Evolutionary conservation across 108 stramenopile genomes (phyloP).

Genomic region (Fragilariopsis cylindrus): DNA sequence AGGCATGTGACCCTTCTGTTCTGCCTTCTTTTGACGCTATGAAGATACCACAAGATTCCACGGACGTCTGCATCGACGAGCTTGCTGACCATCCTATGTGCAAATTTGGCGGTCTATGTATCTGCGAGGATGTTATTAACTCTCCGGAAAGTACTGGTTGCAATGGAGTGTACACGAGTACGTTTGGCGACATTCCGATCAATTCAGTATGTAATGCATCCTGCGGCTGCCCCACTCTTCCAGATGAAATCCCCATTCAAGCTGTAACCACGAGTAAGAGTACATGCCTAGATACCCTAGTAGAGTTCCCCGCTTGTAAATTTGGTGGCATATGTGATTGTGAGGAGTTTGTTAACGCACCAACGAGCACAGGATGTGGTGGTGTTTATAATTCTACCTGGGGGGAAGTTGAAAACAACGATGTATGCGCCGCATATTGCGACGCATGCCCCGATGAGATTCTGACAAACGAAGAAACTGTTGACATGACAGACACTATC

Average conservation of each 20-base stretch:
- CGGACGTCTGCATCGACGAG: conserved; percentile 2
- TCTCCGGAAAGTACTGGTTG: conserved; percentile 28
- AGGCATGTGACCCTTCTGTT: conserved; percentile 5
- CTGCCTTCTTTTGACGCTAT: background rate
- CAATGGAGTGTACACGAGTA: conserved; percentile 21
- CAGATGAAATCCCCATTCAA: too few relatives aligned
- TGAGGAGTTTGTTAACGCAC: conserved; percentile 25
- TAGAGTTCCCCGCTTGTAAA: conserved; percentile 13
- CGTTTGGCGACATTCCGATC: conserved; percentile 15
- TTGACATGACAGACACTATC: background rate
- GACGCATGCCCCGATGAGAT: conserved; percentile 8
- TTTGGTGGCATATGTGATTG: conserved; percentile 32
- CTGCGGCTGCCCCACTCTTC: background rate
- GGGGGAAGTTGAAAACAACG: conserved; percentile 17
- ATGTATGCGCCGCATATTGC: conserved; percentile 6
- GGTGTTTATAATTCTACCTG: conserved; percentile 20
- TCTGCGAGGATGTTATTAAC: conserved; percentile 31
- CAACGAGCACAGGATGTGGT: conserved; percentile 30
- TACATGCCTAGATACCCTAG: conserved; percentile 7
- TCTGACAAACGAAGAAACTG: background rate
- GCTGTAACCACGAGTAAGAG: background rate
- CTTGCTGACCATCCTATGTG: conserved; percentile 15
- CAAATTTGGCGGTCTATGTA: conserved; percentile 27
- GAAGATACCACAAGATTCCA: background rate
- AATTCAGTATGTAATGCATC: conserved; percentile 12